A percentile compares a stretch with the other conserved stretches of the same genome.
These are phyloP conservation scores for Solanum sitiens DNA, from an alignment of 257 asterid genomes.

Conservation along the genomic window DNA sequence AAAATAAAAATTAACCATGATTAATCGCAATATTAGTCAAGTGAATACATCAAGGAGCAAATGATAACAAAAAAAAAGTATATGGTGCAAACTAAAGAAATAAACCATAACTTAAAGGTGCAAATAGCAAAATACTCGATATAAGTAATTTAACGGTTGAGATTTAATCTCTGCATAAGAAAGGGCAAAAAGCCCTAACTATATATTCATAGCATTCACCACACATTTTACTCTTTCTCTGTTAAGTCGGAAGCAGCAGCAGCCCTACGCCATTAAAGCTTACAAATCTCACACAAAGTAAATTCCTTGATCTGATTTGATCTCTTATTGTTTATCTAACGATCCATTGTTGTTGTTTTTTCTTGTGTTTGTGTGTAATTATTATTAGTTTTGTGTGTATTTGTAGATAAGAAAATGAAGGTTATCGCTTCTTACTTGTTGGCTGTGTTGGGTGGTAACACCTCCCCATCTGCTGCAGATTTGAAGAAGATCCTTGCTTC, in stretches of 20 bases:
- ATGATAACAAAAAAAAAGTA: neutral
- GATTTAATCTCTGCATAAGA: neutral
- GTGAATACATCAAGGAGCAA: neutral
- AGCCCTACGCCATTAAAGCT: neutral
- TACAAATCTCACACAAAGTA: neutral
- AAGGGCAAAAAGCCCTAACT: neutral
- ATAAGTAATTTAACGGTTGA: neutral
- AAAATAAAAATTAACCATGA: no score
- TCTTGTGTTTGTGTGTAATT: neutral
- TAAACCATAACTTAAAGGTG: neutral
- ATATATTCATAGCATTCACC: neutral
- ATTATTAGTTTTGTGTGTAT: neutral
- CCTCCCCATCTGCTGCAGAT: neutral
- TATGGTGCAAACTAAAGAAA: neutral
- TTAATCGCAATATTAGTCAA: neutral
- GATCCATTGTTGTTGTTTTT: neutral
- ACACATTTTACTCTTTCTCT: neutral
- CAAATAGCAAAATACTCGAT: neutral
- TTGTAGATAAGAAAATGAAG: neutral
- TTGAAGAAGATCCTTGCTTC: constrained; percentile 5
- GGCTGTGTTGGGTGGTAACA: constrained; percentile 3
- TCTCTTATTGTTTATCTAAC: neutral
- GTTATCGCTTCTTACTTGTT: constrained; percentile 6
- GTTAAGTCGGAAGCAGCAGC: neutral
- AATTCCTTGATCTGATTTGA: neutral